Evolutionary conservation across 768 basidiomycete genomes (phyloP).

Genomic region (Polyporus arcularius): DNA sequence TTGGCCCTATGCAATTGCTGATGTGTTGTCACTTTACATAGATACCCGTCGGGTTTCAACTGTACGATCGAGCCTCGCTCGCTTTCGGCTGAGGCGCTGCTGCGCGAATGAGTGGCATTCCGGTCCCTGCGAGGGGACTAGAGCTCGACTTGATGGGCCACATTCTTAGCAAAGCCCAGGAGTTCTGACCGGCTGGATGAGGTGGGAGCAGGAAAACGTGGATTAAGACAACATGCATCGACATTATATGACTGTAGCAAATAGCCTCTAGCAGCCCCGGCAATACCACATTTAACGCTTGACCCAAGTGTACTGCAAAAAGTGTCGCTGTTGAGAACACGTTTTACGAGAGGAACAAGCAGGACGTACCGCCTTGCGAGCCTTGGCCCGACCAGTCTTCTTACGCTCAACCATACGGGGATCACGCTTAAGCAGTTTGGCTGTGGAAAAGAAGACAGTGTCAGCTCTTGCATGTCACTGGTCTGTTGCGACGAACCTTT

Average conservation of each 20-base stretch:
- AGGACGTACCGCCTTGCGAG: constrained; percentile 81
- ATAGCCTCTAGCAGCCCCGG: background rate
- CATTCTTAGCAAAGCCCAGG: too few species aligned
- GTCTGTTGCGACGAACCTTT: constrained; percentile 56
- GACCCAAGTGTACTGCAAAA: constrained; percentile 88
- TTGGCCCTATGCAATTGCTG: too few species aligned
- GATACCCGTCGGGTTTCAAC: too few species aligned
- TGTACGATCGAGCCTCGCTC: too few species aligned
- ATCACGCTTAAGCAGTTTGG: constrained; percentile 85
- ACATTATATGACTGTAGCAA: constrained; percentile 6
- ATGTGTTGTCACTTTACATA: too few species aligned
- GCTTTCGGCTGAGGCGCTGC: too few species aligned
- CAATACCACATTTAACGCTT: constrained; percentile 62
- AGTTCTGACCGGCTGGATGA: background rate
- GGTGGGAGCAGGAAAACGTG: background rate
- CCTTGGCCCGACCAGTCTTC: constrained; percentile 92
- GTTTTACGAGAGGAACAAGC: constrained; percentile 3
- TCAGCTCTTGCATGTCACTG: background rate
- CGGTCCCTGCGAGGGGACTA: too few species aligned
- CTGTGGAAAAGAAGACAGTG: constrained; percentile 39
- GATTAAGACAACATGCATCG: constrained; percentile 6
- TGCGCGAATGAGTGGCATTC: too few species aligned
- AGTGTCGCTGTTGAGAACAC: constrained; percentile 17
- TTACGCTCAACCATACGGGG: constrained; percentile 98
- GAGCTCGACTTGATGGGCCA: too few species aligned